Conservation (phyloP, 768 basidiomycete species). For the Amanita molliuscula region DNA sequence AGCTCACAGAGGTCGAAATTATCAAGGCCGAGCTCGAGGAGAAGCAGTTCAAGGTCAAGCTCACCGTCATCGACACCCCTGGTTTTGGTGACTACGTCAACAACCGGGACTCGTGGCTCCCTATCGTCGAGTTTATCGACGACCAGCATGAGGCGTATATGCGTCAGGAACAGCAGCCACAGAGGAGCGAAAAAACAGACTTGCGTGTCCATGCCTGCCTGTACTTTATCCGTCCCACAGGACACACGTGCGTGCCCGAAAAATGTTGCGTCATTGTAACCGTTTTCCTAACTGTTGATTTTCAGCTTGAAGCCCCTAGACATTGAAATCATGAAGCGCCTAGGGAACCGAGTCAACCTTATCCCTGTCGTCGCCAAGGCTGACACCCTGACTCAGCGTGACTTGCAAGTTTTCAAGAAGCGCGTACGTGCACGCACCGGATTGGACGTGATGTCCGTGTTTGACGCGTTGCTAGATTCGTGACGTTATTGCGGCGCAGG, state of each 20-base stretch:
- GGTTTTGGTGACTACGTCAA: conserved; percentile 99
- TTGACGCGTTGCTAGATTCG: conserved; percentile 47
- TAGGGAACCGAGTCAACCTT: conserved; percentile 95
- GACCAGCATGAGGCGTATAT: conserved; percentile 94
- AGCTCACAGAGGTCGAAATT: conserved; percentile 96
- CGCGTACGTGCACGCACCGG: conserved; percentile 45
- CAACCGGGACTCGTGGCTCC: conserved; percentile 98
- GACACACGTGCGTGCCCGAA: conserved; percentile 71
- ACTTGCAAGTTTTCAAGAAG: conserved; percentile 86
- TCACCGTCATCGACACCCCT: conserved; percentile 97
- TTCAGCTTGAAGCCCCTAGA: conserved; percentile 88
- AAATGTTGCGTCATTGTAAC: background rate
- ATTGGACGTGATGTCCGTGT: conserved; percentile 3
- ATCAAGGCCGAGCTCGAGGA: conserved; percentile 99
- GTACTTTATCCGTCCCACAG: conserved; percentile 94
- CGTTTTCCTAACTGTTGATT: conserved; percentile 3
- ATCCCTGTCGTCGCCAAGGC: conserved; percentile 98
- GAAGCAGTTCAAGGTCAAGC: conserved; percentile 98
- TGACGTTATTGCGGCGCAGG: conserved; percentile 83
- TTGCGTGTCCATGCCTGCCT: conserved; percentile 93
- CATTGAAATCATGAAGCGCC: conserved; percentile 99
- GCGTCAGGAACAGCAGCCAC: conserved; percentile 99
- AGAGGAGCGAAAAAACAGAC: conserved; percentile 89
- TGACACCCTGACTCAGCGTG: conserved; percentile 92
- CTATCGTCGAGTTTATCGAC: conserved; percentile 97